Evolutionary conservation across 352 stramenopile genomes (phyloP).

Genomic region (Globisporangium solare): DNA sequence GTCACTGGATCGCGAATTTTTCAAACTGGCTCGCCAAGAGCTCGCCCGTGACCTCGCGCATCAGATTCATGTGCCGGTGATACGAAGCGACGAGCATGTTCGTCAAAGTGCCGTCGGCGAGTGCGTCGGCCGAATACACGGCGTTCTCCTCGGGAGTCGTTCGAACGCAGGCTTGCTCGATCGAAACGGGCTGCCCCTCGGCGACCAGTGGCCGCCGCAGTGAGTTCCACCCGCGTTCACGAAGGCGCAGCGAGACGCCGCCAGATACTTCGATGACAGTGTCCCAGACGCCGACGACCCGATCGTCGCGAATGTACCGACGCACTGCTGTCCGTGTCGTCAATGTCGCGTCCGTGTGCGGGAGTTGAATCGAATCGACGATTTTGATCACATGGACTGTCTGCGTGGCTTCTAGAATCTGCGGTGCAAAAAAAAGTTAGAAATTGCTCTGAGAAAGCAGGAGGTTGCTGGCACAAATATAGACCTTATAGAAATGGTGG

Average conservation of each 20-base stretch:
- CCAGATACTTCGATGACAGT: constrained; percentile 28
- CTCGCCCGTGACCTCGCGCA: constrained; percentile 6
- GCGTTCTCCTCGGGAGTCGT: constrained; percentile 5
- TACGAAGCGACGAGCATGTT: constrained; percentile 12
- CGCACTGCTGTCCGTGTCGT: constrained; percentile 22
- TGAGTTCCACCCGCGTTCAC: constrained; percentile 29
- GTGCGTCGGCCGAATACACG: not conserved
- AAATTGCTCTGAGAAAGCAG: too few species aligned
- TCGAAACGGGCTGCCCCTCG: not conserved
- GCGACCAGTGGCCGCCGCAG: constrained; percentile 7
- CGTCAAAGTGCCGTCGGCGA: constrained; percentile 7
- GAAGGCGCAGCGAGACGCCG: constrained; percentile 21
- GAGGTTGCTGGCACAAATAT: too few species aligned
- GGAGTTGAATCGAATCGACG: constrained; percentile 19
- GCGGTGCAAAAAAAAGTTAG: too few species aligned
- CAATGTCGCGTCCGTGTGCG: constrained; percentile 20
- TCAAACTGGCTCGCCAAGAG: constrained; percentile 8
- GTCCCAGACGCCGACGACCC: constrained; percentile 27
- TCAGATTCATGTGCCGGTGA: constrained; percentile 6
- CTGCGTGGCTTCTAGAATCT: not conserved
- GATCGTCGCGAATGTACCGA: constrained; percentile 20
- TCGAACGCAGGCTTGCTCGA: constrained; percentile 6
- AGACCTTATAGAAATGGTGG: constrained; percentile 2
- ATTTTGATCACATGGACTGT: constrained; percentile 20
- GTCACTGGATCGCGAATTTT: not conserved